Base-by-base conservation (phyloP, 176 grass and related monocot genomes). In the Guadua angustifolia region DNA sequence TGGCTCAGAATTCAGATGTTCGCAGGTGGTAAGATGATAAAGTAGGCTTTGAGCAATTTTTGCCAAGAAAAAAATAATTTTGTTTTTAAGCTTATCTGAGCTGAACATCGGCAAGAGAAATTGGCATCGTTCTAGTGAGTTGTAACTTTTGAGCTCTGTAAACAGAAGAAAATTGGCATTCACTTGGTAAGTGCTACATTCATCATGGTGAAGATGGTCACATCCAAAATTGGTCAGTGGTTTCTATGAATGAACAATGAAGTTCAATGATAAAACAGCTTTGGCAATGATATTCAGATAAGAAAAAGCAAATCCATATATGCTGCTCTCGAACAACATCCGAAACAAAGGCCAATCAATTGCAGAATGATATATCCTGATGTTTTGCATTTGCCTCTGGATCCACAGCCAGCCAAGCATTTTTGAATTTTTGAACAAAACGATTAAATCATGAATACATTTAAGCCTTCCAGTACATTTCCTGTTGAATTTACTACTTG, bases 101-200 rank as follows among this genome's bases (percentile, higher is more conserved):
- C 44, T 78, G 79, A 45, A 66, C 72, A 22, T 47, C 24, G 13
- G 74, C 60, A 17, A 24, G 79, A 53, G 45, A 69, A 74, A 87
- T 8, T 90, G 58, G 66, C 69, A 42, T 62, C 58, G 75, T 73
- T 79, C 43, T 45, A 33, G 60, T 59, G 35, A 66, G 32, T 6
- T 86, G 69, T 74, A 88, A 67, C 29, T 4, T 62, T 61, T 63
- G 60, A 60, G 58, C 42, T 90, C 40, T 90, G 79, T 79, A 82
- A 82, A 78, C 56, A 46, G 19, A 73, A 82, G 74, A 40, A 57
- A 68, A 50, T 11, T 32, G 18, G 0, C 39, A 42, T 4, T 75
- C 14, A 11, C 50, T 42, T 66, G 56, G 0, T 70, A 81, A 11
- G 1, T 35, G 61, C 7, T 50, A n/a, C 13, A 73, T 70, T 53